Base-by-base conservation (phyloP, 768 basidiomycete genomes). In the Tephrocybe sp. region DNA sequence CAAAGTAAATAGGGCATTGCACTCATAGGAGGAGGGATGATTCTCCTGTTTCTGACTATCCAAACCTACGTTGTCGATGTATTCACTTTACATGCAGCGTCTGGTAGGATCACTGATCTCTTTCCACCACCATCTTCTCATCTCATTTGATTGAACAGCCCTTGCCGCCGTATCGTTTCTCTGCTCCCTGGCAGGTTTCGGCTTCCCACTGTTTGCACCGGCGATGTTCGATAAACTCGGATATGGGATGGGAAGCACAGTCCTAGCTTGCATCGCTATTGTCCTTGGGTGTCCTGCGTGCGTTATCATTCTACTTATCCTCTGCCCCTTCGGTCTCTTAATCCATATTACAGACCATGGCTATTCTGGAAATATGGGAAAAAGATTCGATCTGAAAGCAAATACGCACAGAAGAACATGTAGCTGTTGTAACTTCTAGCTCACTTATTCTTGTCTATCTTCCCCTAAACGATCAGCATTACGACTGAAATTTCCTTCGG, bases 171-270 rank as follows among this genome's bases (percentile, higher is more conserved):
- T 80, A 16, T 69, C 83, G 0, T 84, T 65, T 60, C 61, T 89
- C 11, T 80, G 89, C 19, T 81, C 84, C 0, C 47, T 88, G 0
- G 79, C 80, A 1, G 89, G 89, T 0, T 90, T 88, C 46, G 82
- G 76, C 1, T 89, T 92, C 60, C 89, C 89, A 2, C 67, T 91
- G 16, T 91, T 91, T 56, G 86, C 83, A 3, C 82, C 84, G 16
- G 69, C 76, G 28, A 86, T 90, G 80, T 89, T 79, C 64, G 62
- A 69, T 1, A 68, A 70, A 9, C 69, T 90, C 0, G 89, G 87
- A 3, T 86, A 84, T 49, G 89, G 87, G 0, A 85, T 82, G 53
- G 86, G 84, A 9, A 67, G 82, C 53, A 85, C 87, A 0, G 71
- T 90, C 3, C 71, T 91, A 6, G 87, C 87, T 0, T 74, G 61